phyloP scores from a whole-genome alignment of 306 rosid species.

The Ceratonia siliqua region DNA sequence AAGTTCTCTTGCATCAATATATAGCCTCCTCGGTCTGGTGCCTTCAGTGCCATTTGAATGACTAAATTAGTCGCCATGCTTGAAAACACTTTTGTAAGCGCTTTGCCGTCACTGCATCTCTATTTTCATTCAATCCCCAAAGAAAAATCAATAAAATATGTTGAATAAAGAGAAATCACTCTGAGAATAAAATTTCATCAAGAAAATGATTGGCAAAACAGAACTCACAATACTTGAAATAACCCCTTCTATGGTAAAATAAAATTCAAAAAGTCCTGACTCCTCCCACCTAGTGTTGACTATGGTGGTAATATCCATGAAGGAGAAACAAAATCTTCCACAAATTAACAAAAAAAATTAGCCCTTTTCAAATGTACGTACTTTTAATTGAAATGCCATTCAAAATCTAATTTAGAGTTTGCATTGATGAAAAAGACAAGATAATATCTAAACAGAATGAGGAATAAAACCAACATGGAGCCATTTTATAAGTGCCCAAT shows the following conservation, averaged over 20 bases:
- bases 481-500: not conserved
- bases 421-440: not conserved
- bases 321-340: not conserved
- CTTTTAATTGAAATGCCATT: not conserved
- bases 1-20: not conserved
- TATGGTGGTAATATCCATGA: not conserved
- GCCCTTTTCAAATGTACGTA: not conserved
- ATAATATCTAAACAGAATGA: not conserved
- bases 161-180: not conserved
- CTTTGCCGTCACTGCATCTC: slow-evolving; percentile 37
- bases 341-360: not conserved
- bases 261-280: not conserved
- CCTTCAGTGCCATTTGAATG: slow-evolving; percentile 12
- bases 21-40: slow-evolving; percentile 15
- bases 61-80: not conserved
- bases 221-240: not conserved
- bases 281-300: not conserved
- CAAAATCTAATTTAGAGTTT: not conserved
- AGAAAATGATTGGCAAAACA: not conserved
- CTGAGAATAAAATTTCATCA: not conserved
- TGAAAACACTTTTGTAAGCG: not conserved
- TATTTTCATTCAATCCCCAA: not conserved
- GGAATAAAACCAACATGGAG: not conserved
- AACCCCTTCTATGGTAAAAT: not conserved
- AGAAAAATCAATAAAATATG: not conserved